Evolutionary conservation across 257 asterid genomes (phyloP).

Genomic region (Thymus quinquecostatus): DNA sequence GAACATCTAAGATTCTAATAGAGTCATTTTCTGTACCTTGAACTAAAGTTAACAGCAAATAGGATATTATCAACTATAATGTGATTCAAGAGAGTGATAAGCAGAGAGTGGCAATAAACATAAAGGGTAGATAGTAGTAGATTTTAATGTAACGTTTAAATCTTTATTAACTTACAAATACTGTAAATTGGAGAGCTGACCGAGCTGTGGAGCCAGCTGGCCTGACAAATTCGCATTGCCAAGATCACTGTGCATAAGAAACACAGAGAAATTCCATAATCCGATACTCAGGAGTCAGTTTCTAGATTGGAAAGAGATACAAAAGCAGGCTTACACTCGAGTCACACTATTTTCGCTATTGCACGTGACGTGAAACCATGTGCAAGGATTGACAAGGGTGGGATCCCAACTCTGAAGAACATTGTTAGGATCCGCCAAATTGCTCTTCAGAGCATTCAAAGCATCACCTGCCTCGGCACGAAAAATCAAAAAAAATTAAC

Average conservation of each 20-base stretch:
- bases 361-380: slow-evolving; percentile 98
- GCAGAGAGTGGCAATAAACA: slow-evolving; percentile 8
- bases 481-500: not conserved
- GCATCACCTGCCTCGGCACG: slow-evolving; percentile 80
- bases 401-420: slow-evolving; percentile 99
- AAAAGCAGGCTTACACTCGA: slow-evolving; percentile 70
- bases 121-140: not conserved
- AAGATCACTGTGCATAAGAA: slow-evolving; percentile 64
- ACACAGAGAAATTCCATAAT: slow-evolving; percentile 27
- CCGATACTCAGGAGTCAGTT: slow-evolving; percentile 4
- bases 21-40: not conserved
- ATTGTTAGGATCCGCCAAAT: slow-evolving; percentile 79
- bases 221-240: slow-evolving; percentile 97
- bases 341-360: slow-evolving; percentile 79
- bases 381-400: slow-evolving; percentile 91
- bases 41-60: not conserved
- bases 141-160: not conserved
- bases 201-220: slow-evolving; percentile 83
- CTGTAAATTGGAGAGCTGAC: slow-evolving; percentile 73
- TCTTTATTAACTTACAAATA: slow-evolving; percentile 67
- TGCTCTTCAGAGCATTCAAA: slow-evolving; percentile 76
- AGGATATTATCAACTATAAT: not conserved
- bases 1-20: slow-evolving; percentile 8
- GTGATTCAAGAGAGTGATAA: not conserved
- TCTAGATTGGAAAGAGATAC: slow-evolving; percentile 7